Base-by-base conservation (phyloP, 371 early-diverging fungal genomes). In the Batrachochytrium dendrobatidis region DNA sequence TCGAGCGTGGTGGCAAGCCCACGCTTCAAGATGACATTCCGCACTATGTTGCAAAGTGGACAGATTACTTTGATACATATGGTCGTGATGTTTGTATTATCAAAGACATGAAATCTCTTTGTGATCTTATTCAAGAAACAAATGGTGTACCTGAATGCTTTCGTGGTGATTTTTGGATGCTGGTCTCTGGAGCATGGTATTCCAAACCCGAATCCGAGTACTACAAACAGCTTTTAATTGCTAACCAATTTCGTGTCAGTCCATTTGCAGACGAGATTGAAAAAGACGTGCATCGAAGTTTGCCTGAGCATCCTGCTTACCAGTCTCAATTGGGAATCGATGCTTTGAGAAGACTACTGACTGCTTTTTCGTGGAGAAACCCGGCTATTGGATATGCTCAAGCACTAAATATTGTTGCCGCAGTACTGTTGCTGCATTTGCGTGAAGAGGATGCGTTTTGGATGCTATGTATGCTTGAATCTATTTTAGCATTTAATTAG, bases 401-500 rank as follows among this genome's bases (percentile, higher is more conserved):
- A 56, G 83, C 85, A 1, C 69, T 86, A 50, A 86, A 86, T 59
- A 81, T 86, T 59, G 73, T 86, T 8, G 73, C 80, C 1, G 74
- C 83, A 0, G 75, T 78, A 3, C 56, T 86, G n/a, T 69, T 86
- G 15, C 69, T 85, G 22, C 74, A 79, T 59, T 51, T 81, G 24
- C 65, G 71, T 31, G 86, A 86, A 63, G 83, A 81, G 30, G 82
- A 83, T 34, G 84, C 86, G 4, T 86, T 83, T 59, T 83, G 84
- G 83, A 35, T 83, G 26, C 64, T 85, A 28, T 72, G 83, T 75
- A 53, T 65, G 69, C 58, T 17, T 2, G 8, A 29, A 49, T 8
- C 26, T 10, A 10, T 12, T 34, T 28, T 48, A 12, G 22, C 25
- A 12, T 48, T 18, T 48, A 7, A 7, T 6, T 48, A 7, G 22